phyloP scores from a whole-genome alignment of 169 alveolate species.

The Cryptosporidium parvum region DNA sequence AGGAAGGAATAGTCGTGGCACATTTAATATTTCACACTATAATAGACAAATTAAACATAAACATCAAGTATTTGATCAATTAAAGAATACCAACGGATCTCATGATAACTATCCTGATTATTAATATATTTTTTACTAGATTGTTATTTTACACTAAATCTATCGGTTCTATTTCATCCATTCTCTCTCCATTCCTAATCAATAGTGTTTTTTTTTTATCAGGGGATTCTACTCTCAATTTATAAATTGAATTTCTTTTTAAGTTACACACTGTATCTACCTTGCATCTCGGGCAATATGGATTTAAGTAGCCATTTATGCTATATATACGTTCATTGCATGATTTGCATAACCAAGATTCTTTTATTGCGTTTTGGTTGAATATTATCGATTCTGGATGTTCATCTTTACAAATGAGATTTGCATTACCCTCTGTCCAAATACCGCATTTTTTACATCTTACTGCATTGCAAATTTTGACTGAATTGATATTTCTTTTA shows the following conservation, averaged over 20 bases:
- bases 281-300: conserved; percentile 63
- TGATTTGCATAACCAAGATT: conserved; percentile 57
- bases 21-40: neutral
- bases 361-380: conserved; percentile 41
- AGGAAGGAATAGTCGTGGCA: conserved; percentile 24
- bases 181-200: conserved; percentile 38
- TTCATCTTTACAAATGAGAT: conserved; percentile 20
- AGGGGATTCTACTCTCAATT: neutral
- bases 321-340: conserved; percentile 26
- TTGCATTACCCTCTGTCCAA: conserved; percentile 51
- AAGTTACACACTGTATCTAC: conserved; percentile 24
- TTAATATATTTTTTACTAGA: neutral
- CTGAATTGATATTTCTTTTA: conserved; percentile 16
- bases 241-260: conserved; percentile 47
- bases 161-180: neutral
- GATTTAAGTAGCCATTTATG: conserved; percentile 28
- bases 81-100: neutral
- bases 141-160: neutral
- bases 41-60: neutral
- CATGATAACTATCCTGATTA: conserved; percentile 23
- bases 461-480: conserved; percentile 36
- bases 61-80: conserved; percentile 8
- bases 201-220: neutral
- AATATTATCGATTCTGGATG: conserved; percentile 41
- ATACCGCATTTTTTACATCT: conserved; percentile 34